Conservation (phyloP, 2,329 filamentous ascomycete genomes). For the Xylaria sp. region DNA sequence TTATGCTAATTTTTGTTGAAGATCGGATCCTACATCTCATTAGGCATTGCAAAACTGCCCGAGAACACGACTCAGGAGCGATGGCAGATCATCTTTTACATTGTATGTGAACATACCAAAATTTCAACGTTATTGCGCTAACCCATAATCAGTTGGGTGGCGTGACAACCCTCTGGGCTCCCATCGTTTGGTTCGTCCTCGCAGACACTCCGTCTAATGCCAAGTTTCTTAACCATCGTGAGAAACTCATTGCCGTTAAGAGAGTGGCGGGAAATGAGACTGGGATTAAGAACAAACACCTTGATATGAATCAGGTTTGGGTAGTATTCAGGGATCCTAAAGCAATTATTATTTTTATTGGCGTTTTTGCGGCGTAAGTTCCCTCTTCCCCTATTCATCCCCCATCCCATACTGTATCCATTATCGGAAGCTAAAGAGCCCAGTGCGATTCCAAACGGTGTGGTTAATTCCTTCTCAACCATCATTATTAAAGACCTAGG, state of each 20-base stretch:
- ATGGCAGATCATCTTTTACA: conserved; percentile 52
- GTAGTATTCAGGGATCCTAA: conserved; percentile 50
- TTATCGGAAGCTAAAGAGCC: background rate
- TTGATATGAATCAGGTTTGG: conserved; percentile 47
- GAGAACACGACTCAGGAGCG: conserved; percentile 44
- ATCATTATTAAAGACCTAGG: conserved; percentile 52
- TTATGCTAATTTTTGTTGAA: background rate
- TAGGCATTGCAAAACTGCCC: conserved; percentile 49
- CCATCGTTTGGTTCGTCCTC: conserved; percentile 48
- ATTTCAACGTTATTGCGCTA: background rate
- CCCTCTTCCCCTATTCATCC: background rate
- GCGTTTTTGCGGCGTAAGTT: conserved; percentile 37
- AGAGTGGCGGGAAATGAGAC: conserved; percentile 50
- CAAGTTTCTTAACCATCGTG: conserved; percentile 47
- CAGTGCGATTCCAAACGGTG: conserved; percentile 48
- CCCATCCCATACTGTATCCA: no score
- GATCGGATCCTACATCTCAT: conserved; percentile 50
- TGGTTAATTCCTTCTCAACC: conserved; percentile 53
- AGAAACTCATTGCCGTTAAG: conserved; percentile 49
- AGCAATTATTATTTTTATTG: conserved; percentile 45
- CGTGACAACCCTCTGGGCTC: conserved; percentile 50
- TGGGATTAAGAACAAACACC: conserved; percentile 52
- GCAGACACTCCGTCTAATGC: conserved; percentile 51
- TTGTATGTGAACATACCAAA: conserved; percentile 29
- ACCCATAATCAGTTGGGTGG: conserved; percentile 46